Evolutionary conservation across 495 filamentous ascomycete genomes (phyloP).

Genomic region (Parathielavia hyrcaniae): DNA sequence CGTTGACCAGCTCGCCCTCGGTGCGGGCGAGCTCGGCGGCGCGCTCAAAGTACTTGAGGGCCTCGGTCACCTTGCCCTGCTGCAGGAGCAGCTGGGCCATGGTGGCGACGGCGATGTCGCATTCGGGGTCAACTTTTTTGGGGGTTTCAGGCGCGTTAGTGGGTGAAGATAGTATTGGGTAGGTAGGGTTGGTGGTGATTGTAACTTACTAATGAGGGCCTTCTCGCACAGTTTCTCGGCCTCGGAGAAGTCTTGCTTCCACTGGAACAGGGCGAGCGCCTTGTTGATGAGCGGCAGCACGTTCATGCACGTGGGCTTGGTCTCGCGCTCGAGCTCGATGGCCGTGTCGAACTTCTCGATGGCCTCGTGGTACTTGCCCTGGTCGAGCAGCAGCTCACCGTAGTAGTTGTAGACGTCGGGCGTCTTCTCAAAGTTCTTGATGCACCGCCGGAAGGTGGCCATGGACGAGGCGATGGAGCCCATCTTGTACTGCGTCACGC

Average conservation of each 20-base stretch:
- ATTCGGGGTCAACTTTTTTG: constrained; percentile 89
- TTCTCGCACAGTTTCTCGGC: constrained; percentile 96
- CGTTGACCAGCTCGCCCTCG: constrained; percentile 92
- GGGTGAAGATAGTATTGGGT: neutral
- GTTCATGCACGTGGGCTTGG: constrained; percentile 91
- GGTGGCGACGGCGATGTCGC: constrained; percentile 96
- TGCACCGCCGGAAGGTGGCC: constrained; percentile 93
- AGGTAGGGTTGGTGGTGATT: neutral
- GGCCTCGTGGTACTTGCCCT: constrained; percentile 88
- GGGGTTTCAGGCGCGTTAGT: constrained; percentile 30
- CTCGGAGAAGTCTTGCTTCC: constrained; percentile 91
- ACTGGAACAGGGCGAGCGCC: constrained; percentile 92
- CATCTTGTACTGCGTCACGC: constrained; percentile 99
- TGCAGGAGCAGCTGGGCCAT: constrained; percentile 99
- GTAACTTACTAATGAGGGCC: constrained; percentile 82
- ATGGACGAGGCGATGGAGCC: constrained; percentile 95
- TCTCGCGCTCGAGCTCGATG: constrained; percentile 93
- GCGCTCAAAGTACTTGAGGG: constrained; percentile 93
- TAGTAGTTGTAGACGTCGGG: constrained; percentile 99
- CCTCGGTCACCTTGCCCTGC: constrained; percentile 92
- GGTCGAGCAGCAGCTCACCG: constrained; percentile 94
- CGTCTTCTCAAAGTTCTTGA: constrained; percentile 95
- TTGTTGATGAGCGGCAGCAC: constrained; percentile 98
- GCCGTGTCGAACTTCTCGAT: constrained; percentile 98
- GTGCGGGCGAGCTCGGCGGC: constrained; percentile 94